Base-by-base conservation (phyloP, 129 eudicot genomes). In the Tagetes patula region DNA sequence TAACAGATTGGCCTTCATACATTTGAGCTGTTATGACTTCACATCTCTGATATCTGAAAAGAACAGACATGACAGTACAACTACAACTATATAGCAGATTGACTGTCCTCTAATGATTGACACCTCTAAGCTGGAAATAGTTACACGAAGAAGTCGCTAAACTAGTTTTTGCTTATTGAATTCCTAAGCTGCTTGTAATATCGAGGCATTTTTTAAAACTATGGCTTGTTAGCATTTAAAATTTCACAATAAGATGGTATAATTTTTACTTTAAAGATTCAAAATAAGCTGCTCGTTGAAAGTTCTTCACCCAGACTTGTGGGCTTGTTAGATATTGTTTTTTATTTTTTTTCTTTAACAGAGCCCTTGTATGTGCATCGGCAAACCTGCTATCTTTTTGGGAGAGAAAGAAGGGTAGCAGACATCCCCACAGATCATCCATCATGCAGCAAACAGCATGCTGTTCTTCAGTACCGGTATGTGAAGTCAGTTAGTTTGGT, bases 381-480 rank as follows among this genome's bases (percentile, higher is more conserved):
- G 39, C 96, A 93, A 79, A 90, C 87, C 43, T 90, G 88, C 75
- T 94, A 94, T 83, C 96, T 94, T 37, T 94, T 94, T 72, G 98
- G 98, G 75, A 87, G 98, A 83, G 98, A 94, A 69, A 87, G 98
- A 80, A 88, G 96, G 77, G 96, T 94, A 65, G 98, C 97, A 2
- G 98, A 94, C 67, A 88, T 94, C 73, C 98, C 98, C 0, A 90
- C 98, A 37, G 98, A 94, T 61, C 98, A 94, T 72, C 98, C 98
- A 50, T 94, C 98, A 69, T 94, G 98, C 81, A 94, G 98, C 87
- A 94, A 94, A 77, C 98, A 94, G 53, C 98, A 94, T 83, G 96
- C 98, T 64, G 96, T 94, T 60, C 98, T 94, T 65, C 98, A 94
- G 63, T 93, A 83, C 52, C 79, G 96, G 98, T 93, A 82, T 70